A percentile compares a stretch with the other conserved stretches of the same genome.
These are phyloP conservation scores for Suhomyces tanzawaensis DNA, from an alignment of 805 yeast genomes.

Conservation along the genomic window DNA sequence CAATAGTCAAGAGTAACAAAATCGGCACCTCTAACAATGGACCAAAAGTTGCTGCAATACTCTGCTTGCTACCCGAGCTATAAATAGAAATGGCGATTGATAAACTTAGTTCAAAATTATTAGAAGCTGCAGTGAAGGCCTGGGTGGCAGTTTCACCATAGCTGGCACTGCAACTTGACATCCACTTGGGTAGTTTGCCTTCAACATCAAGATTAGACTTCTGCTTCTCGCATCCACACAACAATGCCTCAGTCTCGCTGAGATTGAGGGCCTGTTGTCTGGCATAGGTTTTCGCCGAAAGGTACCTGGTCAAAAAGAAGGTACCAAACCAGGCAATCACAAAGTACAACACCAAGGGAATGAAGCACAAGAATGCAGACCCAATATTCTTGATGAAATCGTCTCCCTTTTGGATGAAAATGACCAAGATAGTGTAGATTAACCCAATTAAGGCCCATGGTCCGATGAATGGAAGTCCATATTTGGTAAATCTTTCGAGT, in stretches of 20 bases:
- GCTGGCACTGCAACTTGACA: conserved; percentile 32
- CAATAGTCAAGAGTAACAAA: conserved; percentile 35
- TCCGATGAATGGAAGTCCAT: conserved; percentile 38
- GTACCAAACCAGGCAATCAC: conserved; percentile 47
- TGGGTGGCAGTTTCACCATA: conserved; percentile 48
- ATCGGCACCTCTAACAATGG: conserved; percentile 60
- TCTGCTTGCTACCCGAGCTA: conserved; percentile 50
- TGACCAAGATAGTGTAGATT: conserved; percentile 49
- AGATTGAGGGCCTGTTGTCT: conserved; percentile 1
- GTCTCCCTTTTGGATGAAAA: conserved; percentile 51
- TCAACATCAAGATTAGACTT: not conserved
- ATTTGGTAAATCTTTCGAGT: conserved; percentile 27
- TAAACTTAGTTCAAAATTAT: conserved; percentile 55
- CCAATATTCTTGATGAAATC: conserved; percentile 47
- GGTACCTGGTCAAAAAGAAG: conserved; percentile 33
- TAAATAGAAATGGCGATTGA: conserved; percentile 53
- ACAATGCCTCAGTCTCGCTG: conserved; percentile 14
- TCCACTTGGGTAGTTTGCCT: conserved; percentile 13
- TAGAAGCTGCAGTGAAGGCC: conserved; percentile 56
- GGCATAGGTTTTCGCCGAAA: conserved; percentile 11
- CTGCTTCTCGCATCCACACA: conserved; percentile 43
- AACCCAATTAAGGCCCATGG: conserved; percentile 54
- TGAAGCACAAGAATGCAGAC: conserved; percentile 47
- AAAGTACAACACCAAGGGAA: conserved; percentile 50
- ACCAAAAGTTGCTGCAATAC: conserved; percentile 60